A percentile compares a stretch with the other conserved stretches of the same genome.
Evolutionary conservation across 2,329 filamentous ascomycete species (phyloP).

Genomic region (Alternaria ethzedia): DNA sequence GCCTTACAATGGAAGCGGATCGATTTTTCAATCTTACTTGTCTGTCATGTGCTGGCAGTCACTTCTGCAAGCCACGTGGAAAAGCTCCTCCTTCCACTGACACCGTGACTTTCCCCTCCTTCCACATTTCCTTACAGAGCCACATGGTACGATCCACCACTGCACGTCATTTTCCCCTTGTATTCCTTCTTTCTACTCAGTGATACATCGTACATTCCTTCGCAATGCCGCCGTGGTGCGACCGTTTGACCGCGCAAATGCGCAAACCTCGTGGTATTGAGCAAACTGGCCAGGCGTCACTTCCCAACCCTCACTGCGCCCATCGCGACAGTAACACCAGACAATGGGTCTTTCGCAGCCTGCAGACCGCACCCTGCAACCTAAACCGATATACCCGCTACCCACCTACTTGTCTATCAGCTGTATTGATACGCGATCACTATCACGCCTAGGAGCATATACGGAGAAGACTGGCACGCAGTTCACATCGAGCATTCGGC

Average conservation of each 20-base stretch:
- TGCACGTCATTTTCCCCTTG: background rate
- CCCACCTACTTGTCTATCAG: background rate
- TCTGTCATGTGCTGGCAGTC: background rate
- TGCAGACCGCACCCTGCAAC: background rate
- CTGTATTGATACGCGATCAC: background rate
- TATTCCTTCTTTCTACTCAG: background rate
- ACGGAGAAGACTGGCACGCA: background rate
- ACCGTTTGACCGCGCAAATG: conserved; percentile 19
- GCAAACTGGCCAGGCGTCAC: conserved; percentile 1
- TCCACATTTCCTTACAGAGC: background rate
- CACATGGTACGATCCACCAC: background rate
- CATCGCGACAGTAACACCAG: background rate
- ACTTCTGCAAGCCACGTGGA: background rate
- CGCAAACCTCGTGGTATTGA: conserved; percentile 15
- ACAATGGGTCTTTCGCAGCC: background rate
- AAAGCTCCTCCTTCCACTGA: background rate
- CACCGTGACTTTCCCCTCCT: background rate
- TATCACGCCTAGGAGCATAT: background rate
- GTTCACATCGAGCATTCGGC: background rate
- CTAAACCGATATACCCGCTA: background rate
- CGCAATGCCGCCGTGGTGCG: background rate
- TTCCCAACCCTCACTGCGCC: conserved; percentile 4
- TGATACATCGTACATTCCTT: background rate
- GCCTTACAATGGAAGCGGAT: background rate
- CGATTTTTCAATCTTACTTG: background rate